A percentile compares a stretch with the other conserved stretches of the same genome.
Evolutionary conservation across 352 stramenopile genomes (phyloP).

Genomic region (Globisporangium cederbergense): DNA sequence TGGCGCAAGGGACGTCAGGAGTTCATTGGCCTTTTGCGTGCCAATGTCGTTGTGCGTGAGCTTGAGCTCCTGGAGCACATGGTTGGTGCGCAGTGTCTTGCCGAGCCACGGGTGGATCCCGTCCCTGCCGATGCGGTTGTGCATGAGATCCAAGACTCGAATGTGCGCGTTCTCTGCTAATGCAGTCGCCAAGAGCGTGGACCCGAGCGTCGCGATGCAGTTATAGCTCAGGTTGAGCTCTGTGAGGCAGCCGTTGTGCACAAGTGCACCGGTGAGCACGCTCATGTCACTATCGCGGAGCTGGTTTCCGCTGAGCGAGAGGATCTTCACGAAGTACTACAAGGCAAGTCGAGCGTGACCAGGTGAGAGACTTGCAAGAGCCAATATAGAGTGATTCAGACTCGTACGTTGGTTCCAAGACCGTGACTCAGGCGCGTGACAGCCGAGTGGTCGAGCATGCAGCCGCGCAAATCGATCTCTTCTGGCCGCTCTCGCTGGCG

Average conservation of each 20-base stretch:
- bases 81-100: constrained; percentile 48
- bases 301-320: constrained; percentile 69
- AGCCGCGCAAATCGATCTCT: constrained; percentile 53
- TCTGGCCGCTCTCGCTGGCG: not conserved
- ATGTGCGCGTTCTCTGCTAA: constrained; percentile 40
- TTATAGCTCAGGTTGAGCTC: constrained; percentile 78
- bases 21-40: constrained; percentile 44
- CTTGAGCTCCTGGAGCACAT: constrained; percentile 41
- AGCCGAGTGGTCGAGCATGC: constrained; percentile 36
- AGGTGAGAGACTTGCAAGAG: not conserved
- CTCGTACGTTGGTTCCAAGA: constrained; percentile 52
- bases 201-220: constrained; percentile 45
- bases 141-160: constrained; percentile 49
- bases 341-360: not conserved
- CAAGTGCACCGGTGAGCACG: constrained; percentile 48
- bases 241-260: constrained; percentile 43
- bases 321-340: constrained; percentile 51
- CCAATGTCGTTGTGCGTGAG: constrained; percentile 71
- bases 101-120: constrained; percentile 64
- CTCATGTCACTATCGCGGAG: constrained; percentile 49
- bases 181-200: constrained; percentile 47
- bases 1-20: constrained; percentile 45
- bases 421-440: constrained; percentile 39
- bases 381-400: not conserved
- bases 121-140: constrained; percentile 63